Evolutionary conservation across 805 yeast genomes (phyloP), one percentile per base, ranked within the genome.

Genomic region (Metschnikowia corniflorae): DNA sequence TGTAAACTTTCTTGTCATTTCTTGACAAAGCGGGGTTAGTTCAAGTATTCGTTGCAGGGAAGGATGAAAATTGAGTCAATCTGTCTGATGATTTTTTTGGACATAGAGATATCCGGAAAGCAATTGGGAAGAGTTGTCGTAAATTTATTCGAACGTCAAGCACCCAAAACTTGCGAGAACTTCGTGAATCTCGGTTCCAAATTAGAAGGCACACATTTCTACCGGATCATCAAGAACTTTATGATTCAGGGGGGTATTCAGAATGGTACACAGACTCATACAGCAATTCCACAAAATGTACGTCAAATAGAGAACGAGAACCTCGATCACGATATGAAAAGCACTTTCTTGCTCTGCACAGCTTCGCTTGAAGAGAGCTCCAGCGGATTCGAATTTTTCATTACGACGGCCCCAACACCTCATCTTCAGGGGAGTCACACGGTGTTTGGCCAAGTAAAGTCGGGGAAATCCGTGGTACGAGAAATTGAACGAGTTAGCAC

Each of bases 341-440:
- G 59, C 2, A 68, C 80, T 1, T 73, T 73, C 45, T 56, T 73
- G 42, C 55, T 79, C 7, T 82, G 85, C 22, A 75, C 82, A 83
- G 85, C 86, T 3, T 80, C 79, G 47, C 57, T 65, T 14, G 82
- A 80, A 4, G 50, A 72, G 38, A 35, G 52, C 23, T 57, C 80
- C 9, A 81, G 81, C 46, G 68, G 73, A 15, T 75, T 86, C 0
- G 89, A 82, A 52, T 83, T 84, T 53, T 84, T 84, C 52, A 80
- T 85, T 28, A 75, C 80, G 8, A 80, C 88, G 1, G 73, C 68
- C 35, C 75, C 86, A 2, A 73, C 80, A 7, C 82, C 86, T 1
- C 96, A 87, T 58, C 61, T 88, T 40, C 76, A 73, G 28, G 86
- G 86, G 0, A 82, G 81, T 48, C 89, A 86, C 53, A 68, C 89